Conservation (phyloP, 768 basidiomycete genomes). For the Boletus sp. region DNA sequence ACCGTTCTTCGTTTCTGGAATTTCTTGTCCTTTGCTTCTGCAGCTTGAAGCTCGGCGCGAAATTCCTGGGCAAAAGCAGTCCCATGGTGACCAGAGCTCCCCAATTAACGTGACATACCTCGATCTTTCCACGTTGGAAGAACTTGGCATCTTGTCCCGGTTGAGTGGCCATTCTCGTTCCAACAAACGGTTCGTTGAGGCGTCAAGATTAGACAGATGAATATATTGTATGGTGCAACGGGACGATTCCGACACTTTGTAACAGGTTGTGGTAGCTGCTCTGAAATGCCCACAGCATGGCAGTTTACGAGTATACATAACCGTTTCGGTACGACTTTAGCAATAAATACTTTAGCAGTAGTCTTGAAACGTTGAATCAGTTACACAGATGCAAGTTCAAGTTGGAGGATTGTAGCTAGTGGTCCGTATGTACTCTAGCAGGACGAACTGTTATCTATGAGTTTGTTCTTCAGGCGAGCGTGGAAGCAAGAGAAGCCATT, state of each 20-base stretch:
- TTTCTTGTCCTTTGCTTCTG: conserved; percentile 96
- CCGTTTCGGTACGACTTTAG: neutral
- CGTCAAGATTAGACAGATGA: neutral
- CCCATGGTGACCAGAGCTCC: conserved; percentile 9
- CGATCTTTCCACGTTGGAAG: conserved; percentile 89
- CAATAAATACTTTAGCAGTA: neutral
- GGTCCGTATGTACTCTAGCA: neutral
- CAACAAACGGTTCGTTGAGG: neutral
- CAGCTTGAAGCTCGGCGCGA: conserved; percentile 84
- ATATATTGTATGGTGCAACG: neutral
- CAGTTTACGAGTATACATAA: neutral
- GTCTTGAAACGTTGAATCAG: too few relatives aligned
- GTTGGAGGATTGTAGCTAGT: neutral
- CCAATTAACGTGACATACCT: conserved; percentile 44
- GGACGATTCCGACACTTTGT: neutral
- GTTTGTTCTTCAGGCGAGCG: neutral
- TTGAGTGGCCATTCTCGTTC: conserved; percentile 41
- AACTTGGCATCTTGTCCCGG: conserved; percentile 88
- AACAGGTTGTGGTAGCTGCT: neutral
- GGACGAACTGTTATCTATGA: neutral
- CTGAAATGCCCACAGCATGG: neutral
- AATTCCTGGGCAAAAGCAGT: conserved; percentile 59
- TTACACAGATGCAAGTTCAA: neutral
- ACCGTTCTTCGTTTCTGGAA: conserved; percentile 90
- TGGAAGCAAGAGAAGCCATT: neutral